Evolutionary conservation across 176 grass and related monocot genomes (phyloP), one percentile per base, ranked within the genome.

Genomic region (Aegilops tauschii): DNA sequence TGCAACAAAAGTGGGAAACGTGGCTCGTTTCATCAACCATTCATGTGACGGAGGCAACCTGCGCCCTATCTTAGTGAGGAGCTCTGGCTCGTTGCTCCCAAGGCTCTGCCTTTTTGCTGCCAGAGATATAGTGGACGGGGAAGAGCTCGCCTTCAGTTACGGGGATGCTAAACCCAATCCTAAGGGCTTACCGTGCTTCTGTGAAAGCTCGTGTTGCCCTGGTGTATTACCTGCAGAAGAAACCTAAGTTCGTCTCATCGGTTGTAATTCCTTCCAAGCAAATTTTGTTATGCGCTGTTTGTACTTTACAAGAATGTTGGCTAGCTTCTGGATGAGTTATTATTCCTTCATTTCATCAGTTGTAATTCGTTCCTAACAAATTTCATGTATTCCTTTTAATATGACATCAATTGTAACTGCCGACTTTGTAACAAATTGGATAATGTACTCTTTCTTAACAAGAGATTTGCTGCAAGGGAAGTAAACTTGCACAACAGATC

Each of bases 11-110:
- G 69, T 95, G 83, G 93, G 92, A 85, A 98, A 95, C 6, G 77
- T 91, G 21, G 90, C 85, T 65, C 90, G 96, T 42, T 95, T 98
- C 74, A 95, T 98, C 78, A 98, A 98, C 70, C 96, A 95, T 83
- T 98, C 96, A 50, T 95, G 96, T 50, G 96, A 98, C 25, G 96
- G 92, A 62, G 96, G 96, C 75, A 98, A 98, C 88, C 74, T 98
- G n/a, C 89, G 64, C 1, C 72, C 88, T 2, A 61, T 98, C 11
- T 91, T 98, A 73, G 96, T 94, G 31, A 92, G 96, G 75, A 90
- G 49, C 86, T 84, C 92, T 0, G 88, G 90, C 6, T 92, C 90
- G 5, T 84, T 95, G 80, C 88, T 98, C 79, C 96, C 93, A 68
- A 91, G 96, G 67, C 93, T 98, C 52, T 98, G 90, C 86, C 91